Conservation (phyloP, 208 protist species). For the Strigomonas culicis region DNA sequence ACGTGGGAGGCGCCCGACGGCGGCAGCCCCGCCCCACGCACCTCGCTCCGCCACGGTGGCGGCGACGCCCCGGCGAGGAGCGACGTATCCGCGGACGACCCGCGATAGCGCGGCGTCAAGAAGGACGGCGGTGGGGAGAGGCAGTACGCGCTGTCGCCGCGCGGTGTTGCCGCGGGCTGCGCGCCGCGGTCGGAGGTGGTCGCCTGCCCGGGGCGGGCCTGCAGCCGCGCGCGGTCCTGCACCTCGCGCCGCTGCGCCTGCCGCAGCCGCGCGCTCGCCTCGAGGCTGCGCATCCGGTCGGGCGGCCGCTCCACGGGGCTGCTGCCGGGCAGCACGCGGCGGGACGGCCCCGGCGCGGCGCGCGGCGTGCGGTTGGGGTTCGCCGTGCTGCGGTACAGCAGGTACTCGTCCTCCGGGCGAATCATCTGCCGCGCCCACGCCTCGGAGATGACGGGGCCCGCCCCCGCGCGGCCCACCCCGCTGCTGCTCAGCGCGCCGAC, state of each 20-base stretch:
- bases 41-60: background rate
- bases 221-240: background rate
- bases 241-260: background rate
- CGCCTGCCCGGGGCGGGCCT: background rate
- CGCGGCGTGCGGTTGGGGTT: background rate
- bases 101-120: background rate
- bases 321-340: background rate
- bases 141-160: no score
- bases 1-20: background rate
- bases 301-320: background rate
- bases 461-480: background rate
- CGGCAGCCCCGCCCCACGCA: background rate
- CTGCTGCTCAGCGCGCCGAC: background rate
- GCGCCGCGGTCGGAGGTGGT: background rate
- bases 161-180: background rate
- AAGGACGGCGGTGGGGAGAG: background rate
- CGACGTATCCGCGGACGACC: background rate
- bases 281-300: background rate
- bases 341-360: no score
- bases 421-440: slow-evolving; percentile 75
- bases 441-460: slow-evolving; percentile 60
- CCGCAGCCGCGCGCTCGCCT: background rate
- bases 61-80: background rate
- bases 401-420: slow-evolving; percentile 64
- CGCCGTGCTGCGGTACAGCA: slow-evolving; percentile 39